Evolutionary conservation across 345 rosid species (phyloP).

Genomic region (Euphorbia pulcherrima): DNA sequence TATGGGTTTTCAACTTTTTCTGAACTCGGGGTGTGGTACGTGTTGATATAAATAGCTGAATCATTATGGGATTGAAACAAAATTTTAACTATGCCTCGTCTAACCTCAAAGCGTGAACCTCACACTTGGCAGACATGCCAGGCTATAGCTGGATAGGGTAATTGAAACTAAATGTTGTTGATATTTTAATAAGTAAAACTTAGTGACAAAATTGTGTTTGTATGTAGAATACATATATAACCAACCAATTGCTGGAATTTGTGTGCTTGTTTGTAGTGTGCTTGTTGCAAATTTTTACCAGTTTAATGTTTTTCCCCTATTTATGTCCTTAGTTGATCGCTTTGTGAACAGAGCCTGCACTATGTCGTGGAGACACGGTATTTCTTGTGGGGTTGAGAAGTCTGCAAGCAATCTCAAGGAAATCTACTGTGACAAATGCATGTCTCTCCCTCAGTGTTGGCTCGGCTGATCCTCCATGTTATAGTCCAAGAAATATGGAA

Average conservation of each 20-base stretch:
- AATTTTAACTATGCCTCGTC: no score
- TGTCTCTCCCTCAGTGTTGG: constrained; percentile 71
- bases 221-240: no score
- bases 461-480: constrained; percentile 77
- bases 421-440: constrained; percentile 83
- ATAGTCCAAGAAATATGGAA: constrained; percentile 91
- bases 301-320: background rate
- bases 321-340: background rate
- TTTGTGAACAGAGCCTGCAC: constrained; percentile 64
- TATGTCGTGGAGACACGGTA: constrained; percentile 83
- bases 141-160: no score
- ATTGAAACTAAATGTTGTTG: no score
- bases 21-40: no score
- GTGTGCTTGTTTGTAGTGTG: background rate
- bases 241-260: background rate
- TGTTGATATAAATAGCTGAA: no score
- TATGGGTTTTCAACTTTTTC: background rate
- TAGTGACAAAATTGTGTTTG: no score
- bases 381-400: constrained; percentile 82
- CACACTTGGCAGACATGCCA: no score
- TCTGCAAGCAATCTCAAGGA: constrained; percentile 83
- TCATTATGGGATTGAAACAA: no score
- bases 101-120: no score
- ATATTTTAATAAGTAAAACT: no score
- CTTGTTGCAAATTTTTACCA: background rate